These are phyloP conservation scores for Ceratobasidium sp. DNA, from an alignment of 1,284 basidiomycete species.

Conservation along the genomic window DNA sequence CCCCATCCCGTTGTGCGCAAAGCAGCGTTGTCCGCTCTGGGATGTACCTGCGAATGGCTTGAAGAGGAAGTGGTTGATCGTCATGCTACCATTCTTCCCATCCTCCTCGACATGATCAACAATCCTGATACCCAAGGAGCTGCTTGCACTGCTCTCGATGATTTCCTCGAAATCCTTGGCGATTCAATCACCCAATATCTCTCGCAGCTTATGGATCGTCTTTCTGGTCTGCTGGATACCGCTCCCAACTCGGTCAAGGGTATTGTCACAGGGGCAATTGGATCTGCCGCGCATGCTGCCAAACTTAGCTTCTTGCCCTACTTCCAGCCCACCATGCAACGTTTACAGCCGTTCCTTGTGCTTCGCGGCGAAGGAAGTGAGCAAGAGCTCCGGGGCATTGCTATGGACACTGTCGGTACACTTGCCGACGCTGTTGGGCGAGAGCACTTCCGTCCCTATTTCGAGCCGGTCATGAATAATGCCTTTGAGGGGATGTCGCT, in stretches of 20 bases:
- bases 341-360: conserved; percentile 87
- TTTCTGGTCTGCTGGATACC: conserved; percentile 87
- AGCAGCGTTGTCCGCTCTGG: conserved; percentile 94
- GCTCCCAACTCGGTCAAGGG: conserved; percentile 91
- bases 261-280: conserved; percentile 98
- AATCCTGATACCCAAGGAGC: conserved; percentile 89
- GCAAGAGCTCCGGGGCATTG: conserved; percentile 95
- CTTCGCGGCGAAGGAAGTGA: conserved; percentile 89
- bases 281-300: conserved; percentile 98
- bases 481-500: conserved; percentile 93
- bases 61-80: conserved; percentile 92
- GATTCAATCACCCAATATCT: conserved; percentile 91
- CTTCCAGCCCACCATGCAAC: conserved; percentile 93
- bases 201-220: conserved; percentile 94
- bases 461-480: conserved; percentile 95
- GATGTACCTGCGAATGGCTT: conserved; percentile 98
- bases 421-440: conserved; percentile 97
- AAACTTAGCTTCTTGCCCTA: conserved; percentile 94
- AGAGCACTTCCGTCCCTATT: conserved; percentile 95
- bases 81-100: conserved; percentile 89
- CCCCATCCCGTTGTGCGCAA: conserved; percentile 88
- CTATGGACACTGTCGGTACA: conserved; percentile 98
- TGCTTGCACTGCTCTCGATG: conserved; percentile 97
- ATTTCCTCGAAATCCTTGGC: conserved; percentile 94
- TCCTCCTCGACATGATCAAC: conserved; percentile 91